phyloP scores from a whole-genome alignment of 805 yeast genomes.

The Priceomyces melissophilus region DNA sequence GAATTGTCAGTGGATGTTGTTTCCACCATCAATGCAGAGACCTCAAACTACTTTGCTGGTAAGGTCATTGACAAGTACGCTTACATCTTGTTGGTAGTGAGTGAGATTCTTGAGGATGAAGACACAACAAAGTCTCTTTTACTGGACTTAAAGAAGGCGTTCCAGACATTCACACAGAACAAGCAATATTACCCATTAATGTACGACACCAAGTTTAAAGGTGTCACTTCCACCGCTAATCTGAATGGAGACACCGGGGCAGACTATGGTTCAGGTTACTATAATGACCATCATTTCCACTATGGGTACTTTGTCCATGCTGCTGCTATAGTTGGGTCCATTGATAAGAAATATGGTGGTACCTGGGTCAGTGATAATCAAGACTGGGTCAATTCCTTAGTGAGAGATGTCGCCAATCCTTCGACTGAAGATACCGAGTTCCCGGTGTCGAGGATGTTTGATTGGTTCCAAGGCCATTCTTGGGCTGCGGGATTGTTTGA shows the following conservation, averaged over 20 bases:
- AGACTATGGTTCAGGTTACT: conserved; percentile 71
- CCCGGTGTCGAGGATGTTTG: conserved; percentile 71
- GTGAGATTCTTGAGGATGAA: conserved; percentile 46
- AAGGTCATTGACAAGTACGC: conserved; percentile 57
- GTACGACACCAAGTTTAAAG: conserved; percentile 54
- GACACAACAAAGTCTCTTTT: conserved; percentile 34
- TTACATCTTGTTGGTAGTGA: conserved; percentile 49
- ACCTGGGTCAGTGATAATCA: conserved; percentile 48
- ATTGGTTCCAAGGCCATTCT: conserved; percentile 75
- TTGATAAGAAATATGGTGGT: conserved; percentile 53
- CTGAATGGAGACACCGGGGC: conserved; percentile 43
- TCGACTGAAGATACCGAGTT: conserved; percentile 51
- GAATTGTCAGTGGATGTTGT: conserved; percentile 48
- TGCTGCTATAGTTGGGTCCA: conserved; percentile 72
- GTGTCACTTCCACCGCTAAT: conserved; percentile 52
- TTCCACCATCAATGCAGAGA: conserved; percentile 31
- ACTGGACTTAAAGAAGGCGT: conserved; percentile 39
- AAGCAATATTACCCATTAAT: conserved; percentile 47
- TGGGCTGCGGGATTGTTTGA: conserved; percentile 73
- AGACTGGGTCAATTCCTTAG: conserved; percentile 57
- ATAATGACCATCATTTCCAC: conserved; percentile 87
- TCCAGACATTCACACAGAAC: conserved; percentile 37
- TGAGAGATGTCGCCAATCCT: conserved; percentile 70
- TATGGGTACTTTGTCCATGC: conserved; percentile 82
- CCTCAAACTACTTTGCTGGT: conserved; percentile 51